Base-by-base conservation (phyloP, 208 protist species). In the Plasmodiophora brassicae region DNA sequence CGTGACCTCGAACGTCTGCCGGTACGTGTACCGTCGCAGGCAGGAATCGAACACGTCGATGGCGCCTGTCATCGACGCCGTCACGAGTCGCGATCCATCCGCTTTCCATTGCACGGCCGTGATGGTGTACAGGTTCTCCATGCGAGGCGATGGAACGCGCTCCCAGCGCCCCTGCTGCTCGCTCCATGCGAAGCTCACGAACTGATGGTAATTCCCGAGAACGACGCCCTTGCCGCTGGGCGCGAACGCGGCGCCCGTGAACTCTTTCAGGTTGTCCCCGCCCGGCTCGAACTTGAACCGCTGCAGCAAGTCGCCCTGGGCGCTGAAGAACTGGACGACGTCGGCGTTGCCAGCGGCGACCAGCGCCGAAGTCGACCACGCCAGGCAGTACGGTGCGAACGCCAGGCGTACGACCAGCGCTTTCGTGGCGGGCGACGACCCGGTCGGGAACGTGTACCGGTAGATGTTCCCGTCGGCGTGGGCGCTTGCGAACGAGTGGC, bases 31-130 rank as follows among this genome's bases (percentile, higher is more conserved):
- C 71, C 97, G 94, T 71, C 94, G 94, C 50, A 99, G 90, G 91
- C 96, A 98, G 22, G 96, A 94, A 90, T 98, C 97, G 92, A 97
- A 99, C 90, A 97, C 90, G 84, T 98, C 97, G 65, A 99, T 94
- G 28, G 94, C 94, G 35, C 97, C 97, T 53, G 93, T 95, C 46
- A 98, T 87, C 28, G 93, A 95, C 43, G 96, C 96, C 32, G 96
- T 94, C 35, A 95, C 93, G 50, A 99, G 91, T 36, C 96, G 93
- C 86, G 96, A 97, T 50, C 97, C 97, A 88, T 99, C 97, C 41
- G 89, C 86, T 93, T 97, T 97, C 96, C 96, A 99, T 41, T 93
- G 45, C 72, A 98, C 89, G 32, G 92, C 89, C 45, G 95, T 94
- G 87, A 98, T 93, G 85, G 93, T 93, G 91, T 97, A 97, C n/a